A percentile compares a stretch with the other conserved stretches of the same genome.
Evolutionary conservation across 305 asterid genomes (phyloP).

Genomic region (Fraxinus xanthoxyloides): DNA sequence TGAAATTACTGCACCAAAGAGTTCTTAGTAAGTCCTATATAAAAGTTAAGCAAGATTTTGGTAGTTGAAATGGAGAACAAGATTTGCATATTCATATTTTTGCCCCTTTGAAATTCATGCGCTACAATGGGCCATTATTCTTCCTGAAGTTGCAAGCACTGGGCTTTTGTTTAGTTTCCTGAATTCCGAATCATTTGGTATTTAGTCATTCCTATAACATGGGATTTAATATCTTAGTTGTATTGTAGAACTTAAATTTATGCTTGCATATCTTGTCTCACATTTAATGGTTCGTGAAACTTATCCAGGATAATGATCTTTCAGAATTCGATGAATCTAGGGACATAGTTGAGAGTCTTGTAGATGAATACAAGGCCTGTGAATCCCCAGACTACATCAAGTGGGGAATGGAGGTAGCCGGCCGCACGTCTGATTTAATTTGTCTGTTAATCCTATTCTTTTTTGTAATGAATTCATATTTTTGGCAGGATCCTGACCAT

Average conservation of each 20-base stretch:
- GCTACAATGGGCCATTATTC: background rate
- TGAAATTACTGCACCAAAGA: background rate
- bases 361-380: conserved; percentile 99
- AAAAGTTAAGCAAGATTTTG: background rate
- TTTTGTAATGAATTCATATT: conserved; percentile 1
- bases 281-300: conserved; percentile 9
- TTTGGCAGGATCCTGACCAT: conserved; percentile 77
- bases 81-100: background rate
- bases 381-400: conserved; percentile 98
- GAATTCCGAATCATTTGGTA: background rate
- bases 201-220: background rate
- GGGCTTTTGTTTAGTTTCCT: background rate
- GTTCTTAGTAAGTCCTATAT: background rate
- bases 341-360: conserved; percentile 92
- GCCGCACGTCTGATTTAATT: conserved; percentile 11
- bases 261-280: background rate
- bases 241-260: background rate
- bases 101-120: background rate
- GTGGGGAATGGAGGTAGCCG: conserved; percentile 94
- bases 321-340: conserved; percentile 98
- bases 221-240: background rate
- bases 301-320: conserved; percentile 86
- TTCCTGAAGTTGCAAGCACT: background rate
- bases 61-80: background rate
- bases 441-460: background rate